These are phyloP conservation scores for Aeminium ludgeri DNA, from an alignment of 495 filamentous ascomycete species.

Conservation along the genomic window DNA sequence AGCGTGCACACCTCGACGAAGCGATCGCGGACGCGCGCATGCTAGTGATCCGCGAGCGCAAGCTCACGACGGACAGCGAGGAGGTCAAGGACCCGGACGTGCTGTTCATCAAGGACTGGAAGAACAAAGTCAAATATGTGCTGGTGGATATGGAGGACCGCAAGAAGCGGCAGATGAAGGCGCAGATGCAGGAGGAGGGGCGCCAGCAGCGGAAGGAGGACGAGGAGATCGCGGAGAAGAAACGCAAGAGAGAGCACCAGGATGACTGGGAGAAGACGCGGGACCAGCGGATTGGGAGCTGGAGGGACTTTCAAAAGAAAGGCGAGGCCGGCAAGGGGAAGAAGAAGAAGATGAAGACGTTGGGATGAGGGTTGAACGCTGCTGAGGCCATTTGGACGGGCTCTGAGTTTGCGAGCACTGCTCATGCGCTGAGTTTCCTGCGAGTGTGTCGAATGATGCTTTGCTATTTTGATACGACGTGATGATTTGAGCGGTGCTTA, in stretches of 20 bases:
- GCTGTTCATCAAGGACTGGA: constrained; percentile 70
- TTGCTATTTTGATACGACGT: too few species aligned
- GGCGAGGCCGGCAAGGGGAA: constrained; percentile 32
- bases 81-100: constrained; percentile 54
- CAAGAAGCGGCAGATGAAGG: constrained; percentile 70
- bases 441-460: too few species aligned
- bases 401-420: too few species aligned
- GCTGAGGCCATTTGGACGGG: too few species aligned
- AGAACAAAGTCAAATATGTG: constrained; percentile 78
- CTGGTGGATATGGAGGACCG: constrained; percentile 85
- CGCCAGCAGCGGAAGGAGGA: constrained; percentile 75
- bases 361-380: constrained; percentile 30
- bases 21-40: constrained; percentile 90
- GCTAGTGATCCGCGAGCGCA: constrained; percentile 81
- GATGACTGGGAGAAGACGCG: constrained; percentile 85
- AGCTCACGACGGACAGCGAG: constrained; percentile 73
- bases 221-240: constrained; percentile 70
- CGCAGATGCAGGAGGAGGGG: constrained; percentile 91
- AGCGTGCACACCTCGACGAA: constrained; percentile 72
- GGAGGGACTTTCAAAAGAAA: constrained; percentile 64
- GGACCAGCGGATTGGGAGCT: constrained; percentile 81
- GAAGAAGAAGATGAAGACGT: constrained; percentile 80
- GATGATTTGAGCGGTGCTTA: too few species aligned
- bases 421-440: too few species aligned
- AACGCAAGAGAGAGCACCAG: constrained; percentile 85